Evolutionary conservation across 2,329 filamentous ascomycete species (phyloP).

Genomic region (Colletotrichum sp.): DNA sequence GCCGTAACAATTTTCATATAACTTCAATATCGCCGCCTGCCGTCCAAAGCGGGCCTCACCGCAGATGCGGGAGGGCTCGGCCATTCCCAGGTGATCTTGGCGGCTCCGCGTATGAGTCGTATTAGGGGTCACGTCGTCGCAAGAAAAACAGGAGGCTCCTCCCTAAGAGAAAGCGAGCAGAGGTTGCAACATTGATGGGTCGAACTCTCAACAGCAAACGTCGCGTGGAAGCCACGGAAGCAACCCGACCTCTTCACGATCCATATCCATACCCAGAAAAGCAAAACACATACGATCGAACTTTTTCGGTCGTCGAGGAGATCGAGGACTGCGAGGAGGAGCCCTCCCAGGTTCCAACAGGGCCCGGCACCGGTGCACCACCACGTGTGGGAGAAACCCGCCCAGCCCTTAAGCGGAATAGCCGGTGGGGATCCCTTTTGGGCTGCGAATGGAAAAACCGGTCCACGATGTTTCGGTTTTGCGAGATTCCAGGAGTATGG

Average conservation of each 20-base stretch:
- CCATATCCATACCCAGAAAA: neutral
- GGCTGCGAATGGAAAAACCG: neutral
- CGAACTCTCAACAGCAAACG: neutral
- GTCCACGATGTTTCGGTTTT: neutral
- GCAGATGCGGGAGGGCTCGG: neutral
- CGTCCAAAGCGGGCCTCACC: neutral
- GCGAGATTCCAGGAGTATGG: slow-evolving; percentile 14
- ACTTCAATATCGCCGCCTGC: neutral
- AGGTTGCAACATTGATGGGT: neutral
- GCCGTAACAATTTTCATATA: neutral
- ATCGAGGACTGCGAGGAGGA: neutral
- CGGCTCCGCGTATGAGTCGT: neutral
- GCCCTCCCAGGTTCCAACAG: neutral
- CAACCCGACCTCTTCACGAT: neutral
- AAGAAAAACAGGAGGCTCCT: neutral
- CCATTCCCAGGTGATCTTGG: neutral
- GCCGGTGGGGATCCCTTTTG: neutral
- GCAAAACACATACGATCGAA: neutral
- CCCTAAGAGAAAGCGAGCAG: neutral
- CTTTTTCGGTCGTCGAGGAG: neutral
- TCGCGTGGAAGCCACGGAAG: neutral
- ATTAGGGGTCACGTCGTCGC: neutral
- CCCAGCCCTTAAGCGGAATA: neutral
- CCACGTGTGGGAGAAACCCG: neutral
- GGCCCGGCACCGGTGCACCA: neutral